Conservation (phyloP, 768 basidiomycete genomes). For the Pulveroboletus sp. region DNA sequence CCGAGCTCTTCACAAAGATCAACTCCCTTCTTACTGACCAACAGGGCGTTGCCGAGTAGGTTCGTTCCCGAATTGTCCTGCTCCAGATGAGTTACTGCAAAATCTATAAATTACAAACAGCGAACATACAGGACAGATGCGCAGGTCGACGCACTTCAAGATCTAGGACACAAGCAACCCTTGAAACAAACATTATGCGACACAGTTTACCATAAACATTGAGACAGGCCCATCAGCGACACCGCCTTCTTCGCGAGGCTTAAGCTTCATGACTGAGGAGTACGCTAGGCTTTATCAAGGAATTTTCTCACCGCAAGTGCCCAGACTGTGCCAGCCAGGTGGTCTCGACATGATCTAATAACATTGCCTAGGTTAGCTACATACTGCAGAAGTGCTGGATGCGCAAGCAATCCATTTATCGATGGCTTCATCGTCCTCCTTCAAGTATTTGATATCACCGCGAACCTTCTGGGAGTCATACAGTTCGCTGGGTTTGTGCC, state of each 20-base stretch:
- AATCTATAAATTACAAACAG: background rate
- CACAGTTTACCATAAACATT: slow-evolving; percentile 47
- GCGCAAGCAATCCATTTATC: slow-evolving; percentile 60
- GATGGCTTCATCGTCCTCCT: slow-evolving; percentile 69
- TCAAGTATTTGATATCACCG: slow-evolving; percentile 62
- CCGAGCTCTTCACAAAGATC: slow-evolving; percentile 62
- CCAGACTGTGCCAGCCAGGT: slow-evolving; percentile 81
- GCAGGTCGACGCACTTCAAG: slow-evolving; percentile 66
- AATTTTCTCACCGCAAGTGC: slow-evolving; percentile 33
- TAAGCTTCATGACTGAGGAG: slow-evolving; percentile 57
- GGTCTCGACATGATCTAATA: slow-evolving; percentile 62
- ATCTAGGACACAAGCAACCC: slow-evolving; percentile 38
- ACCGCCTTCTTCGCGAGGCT: slow-evolving; percentile 62
- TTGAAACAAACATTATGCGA: slow-evolving; percentile 10
- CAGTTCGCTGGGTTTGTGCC: slow-evolving; percentile 54
- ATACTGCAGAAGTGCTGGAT: background rate
- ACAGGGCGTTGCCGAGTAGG: slow-evolving; percentile 67
- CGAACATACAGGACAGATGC: slow-evolving; percentile 64
- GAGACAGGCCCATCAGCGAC: slow-evolving; percentile 62
- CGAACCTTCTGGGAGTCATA: slow-evolving; percentile 57
- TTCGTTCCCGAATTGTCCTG: slow-evolving; percentile 71
- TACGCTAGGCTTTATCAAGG: background rate
- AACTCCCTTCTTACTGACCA: slow-evolving; percentile 71
- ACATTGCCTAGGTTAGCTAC: background rate
- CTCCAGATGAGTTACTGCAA: background rate